A percentile compares a stretch with the other conserved stretches of the same genome.
Conservation (phyloP, 2,329 filamentous ascomycete species). For the Aspergillus fumigatiaffinis region DNA sequence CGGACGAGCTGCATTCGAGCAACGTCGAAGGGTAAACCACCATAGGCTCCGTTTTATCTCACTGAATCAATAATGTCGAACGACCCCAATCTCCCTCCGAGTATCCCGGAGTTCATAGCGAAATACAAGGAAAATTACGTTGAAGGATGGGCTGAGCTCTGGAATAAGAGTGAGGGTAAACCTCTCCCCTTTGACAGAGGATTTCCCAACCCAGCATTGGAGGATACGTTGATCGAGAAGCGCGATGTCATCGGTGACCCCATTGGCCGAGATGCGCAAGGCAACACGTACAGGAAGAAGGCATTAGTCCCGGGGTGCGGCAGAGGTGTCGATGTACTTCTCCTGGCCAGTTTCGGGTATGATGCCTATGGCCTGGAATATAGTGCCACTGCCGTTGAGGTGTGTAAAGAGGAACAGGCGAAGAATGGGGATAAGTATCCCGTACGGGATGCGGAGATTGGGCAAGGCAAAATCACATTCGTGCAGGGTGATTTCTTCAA, state of each 20-base stretch:
- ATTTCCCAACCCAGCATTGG: slow-evolving; percentile 56
- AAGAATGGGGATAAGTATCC: slow-evolving; percentile 33
- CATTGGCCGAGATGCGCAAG: slow-evolving; percentile 20
- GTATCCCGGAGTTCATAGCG: slow-evolving; percentile 40
- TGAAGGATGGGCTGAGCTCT: slow-evolving; percentile 54
- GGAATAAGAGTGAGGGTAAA: slow-evolving; percentile 45
- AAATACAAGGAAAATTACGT: slow-evolving; percentile 41
- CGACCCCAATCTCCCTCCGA: slow-evolving; percentile 13
- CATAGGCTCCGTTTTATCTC: no score
- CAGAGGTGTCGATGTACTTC: slow-evolving; percentile 72
- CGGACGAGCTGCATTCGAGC: neutral
- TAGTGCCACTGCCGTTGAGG: slow-evolving; percentile 48
- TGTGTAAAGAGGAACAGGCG: slow-evolving; percentile 33
- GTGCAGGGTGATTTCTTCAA: slow-evolving; percentile 45
- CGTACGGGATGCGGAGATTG: slow-evolving; percentile 30
- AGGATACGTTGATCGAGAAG: slow-evolving; percentile 47
- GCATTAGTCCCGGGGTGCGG: slow-evolving; percentile 81
- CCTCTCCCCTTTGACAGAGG: slow-evolving; percentile 58
- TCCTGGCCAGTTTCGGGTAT: slow-evolving; percentile 71
- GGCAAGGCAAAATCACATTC: slow-evolving; percentile 39
- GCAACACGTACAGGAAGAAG: slow-evolving; percentile 39
- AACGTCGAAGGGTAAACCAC: neutral
- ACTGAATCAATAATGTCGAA: neutral
- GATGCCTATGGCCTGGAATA: slow-evolving; percentile 73
- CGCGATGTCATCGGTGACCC: slow-evolving; percentile 35